Evolutionary conservation across 192 early-diverging fungal genomes (phyloP).

Genomic region (Nowakowskiella sp.): DNA sequence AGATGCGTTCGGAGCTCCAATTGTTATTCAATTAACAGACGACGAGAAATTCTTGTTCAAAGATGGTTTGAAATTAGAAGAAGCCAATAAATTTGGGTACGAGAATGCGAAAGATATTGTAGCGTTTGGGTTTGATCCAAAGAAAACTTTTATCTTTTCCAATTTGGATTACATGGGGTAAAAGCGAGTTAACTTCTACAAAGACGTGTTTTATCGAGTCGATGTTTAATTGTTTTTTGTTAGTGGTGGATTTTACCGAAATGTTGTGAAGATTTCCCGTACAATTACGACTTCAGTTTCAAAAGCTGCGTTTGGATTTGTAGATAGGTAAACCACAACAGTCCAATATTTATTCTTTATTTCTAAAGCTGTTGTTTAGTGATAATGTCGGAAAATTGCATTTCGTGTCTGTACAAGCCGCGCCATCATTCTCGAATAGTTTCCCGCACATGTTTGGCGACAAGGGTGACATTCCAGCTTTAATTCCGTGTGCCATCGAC

Average conservation of each 20-base stretch:
- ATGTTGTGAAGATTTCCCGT: constrained; percentile 80
- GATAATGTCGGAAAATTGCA: constrained; percentile 89
- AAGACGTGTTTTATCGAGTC: not conserved
- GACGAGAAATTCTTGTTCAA: constrained; percentile 99
- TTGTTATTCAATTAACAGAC: constrained; percentile 96
- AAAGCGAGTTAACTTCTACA: constrained; percentile 1
- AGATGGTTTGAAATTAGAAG: constrained; percentile 72
- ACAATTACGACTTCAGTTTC: constrained; percentile 76
- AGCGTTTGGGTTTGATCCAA: constrained; percentile 86
- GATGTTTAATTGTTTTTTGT: constrained; percentile 6
- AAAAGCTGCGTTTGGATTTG: constrained; percentile 87
- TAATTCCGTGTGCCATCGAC: constrained; percentile 98
- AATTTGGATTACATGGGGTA: constrained; percentile 86
- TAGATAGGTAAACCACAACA: constrained; percentile 46
- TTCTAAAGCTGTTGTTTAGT: constrained; percentile 21
- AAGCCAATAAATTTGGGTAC: constrained; percentile 61
- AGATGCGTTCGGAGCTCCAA: constrained; percentile 88
- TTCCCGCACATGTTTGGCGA: constrained; percentile 95
- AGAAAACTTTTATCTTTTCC: constrained; percentile 96
- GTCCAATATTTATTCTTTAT: constrained; percentile 1
- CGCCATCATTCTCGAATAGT: constrained; percentile 88
- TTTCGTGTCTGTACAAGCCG: constrained; percentile 88
- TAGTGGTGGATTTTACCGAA: constrained; percentile 85
- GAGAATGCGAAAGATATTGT: constrained; percentile 92
- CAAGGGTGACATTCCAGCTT: constrained; percentile 81